Evolutionary conservation across 352 stramenopile genomes (phyloP).

Genomic region (Thalassiosira mediterranea): DNA sequence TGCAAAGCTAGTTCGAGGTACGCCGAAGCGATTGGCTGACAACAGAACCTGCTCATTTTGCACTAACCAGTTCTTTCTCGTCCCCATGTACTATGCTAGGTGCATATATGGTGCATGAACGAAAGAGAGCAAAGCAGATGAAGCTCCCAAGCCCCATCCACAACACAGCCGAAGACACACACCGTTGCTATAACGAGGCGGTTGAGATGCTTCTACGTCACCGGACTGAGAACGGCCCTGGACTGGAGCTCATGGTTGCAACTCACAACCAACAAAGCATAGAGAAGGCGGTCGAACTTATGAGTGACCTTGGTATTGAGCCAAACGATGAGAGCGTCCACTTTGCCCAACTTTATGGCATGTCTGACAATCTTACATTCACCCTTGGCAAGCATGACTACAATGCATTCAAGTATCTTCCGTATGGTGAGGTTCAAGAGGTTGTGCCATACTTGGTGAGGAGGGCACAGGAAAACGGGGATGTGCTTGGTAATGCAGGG

Average conservation of each 20-base stretch:
- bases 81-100: too few species aligned
- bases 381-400: slow-evolving; percentile 91
- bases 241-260: slow-evolving; percentile 96
- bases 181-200: slow-evolving; percentile 92
- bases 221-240: slow-evolving; percentile 77
- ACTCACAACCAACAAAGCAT: slow-evolving; percentile 96
- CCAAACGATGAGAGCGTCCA: slow-evolving; percentile 81
- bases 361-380: slow-evolving; percentile 97
- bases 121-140: slow-evolving; percentile 80
- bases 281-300: slow-evolving; percentile 90
- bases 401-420: slow-evolving; percentile 97
- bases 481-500: slow-evolving; percentile 62
- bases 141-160: slow-evolving; percentile 91
- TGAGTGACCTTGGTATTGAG: slow-evolving; percentile 90
- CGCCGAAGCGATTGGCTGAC: too few species aligned
- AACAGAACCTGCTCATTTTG: too few species aligned
- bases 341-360: slow-evolving; percentile 97
- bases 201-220: slow-evolving; percentile 89
- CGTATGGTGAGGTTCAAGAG: slow-evolving; percentile 95
- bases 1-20: slow-evolving; percentile 97
- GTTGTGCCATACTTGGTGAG: slow-evolving; percentile 97
- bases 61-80: too few species aligned
- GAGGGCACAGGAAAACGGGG: slow-evolving; percentile 94
- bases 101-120: slow-evolving; percentile 97
- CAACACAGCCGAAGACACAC: slow-evolving; percentile 91